Conservation (phyloP, 1,284 basidiomycete genomes). For the Trametes pubescens region DNA sequence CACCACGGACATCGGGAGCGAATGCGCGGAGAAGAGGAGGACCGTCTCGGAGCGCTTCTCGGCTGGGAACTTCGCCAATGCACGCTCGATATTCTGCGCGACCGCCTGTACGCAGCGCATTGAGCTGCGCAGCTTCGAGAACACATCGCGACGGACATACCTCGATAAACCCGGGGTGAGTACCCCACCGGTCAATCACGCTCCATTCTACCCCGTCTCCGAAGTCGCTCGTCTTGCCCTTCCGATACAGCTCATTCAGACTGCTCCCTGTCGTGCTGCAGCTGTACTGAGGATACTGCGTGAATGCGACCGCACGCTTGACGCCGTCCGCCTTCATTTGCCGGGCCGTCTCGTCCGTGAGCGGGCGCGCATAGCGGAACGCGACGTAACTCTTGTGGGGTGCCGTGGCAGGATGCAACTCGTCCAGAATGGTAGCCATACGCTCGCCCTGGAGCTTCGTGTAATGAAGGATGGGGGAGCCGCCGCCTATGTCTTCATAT, state of each 20-base stretch:
- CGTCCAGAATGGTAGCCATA: slow-evolving; percentile 93
- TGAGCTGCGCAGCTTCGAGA: background rate
- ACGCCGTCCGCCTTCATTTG: slow-evolving; percentile 95
- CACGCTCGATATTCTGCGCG: slow-evolving; percentile 86
- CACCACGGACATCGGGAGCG: slow-evolving; percentile 95
- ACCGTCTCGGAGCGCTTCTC: slow-evolving; percentile 79
- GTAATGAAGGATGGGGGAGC: slow-evolving; percentile 96
- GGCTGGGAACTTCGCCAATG: slow-evolving; percentile 83
- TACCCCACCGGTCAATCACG: slow-evolving; percentile 98
- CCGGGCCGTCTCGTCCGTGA: slow-evolving; percentile 85
- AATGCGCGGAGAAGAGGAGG: slow-evolving; percentile 97
- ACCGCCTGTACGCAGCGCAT: slow-evolving; percentile 69
- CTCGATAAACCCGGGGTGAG: slow-evolving; percentile 92
- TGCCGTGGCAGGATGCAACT: slow-evolving; percentile 90
- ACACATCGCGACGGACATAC: slow-evolving; percentile 52
- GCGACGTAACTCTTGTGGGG: slow-evolving; percentile 97
- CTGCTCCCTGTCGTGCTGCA: slow-evolving; percentile 98
- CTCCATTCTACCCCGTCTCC: slow-evolving; percentile 86
- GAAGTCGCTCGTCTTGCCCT: slow-evolving; percentile 62
- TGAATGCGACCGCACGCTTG: slow-evolving; percentile 93
- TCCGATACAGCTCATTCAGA: slow-evolving; percentile 90
- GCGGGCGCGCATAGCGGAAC: slow-evolving; percentile 91
- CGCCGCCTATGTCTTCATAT: slow-evolving; percentile 95
- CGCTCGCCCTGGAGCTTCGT: slow-evolving; percentile 89
- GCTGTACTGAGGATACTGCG: slow-evolving; percentile 99